A percentile compares a stretch with the other conserved stretches of the same genome.
These are phyloP conservation scores for Xylaria sp. DNA, from an alignment of 2,329 filamentous ascomycete genomes.

Conservation along the genomic window DNA sequence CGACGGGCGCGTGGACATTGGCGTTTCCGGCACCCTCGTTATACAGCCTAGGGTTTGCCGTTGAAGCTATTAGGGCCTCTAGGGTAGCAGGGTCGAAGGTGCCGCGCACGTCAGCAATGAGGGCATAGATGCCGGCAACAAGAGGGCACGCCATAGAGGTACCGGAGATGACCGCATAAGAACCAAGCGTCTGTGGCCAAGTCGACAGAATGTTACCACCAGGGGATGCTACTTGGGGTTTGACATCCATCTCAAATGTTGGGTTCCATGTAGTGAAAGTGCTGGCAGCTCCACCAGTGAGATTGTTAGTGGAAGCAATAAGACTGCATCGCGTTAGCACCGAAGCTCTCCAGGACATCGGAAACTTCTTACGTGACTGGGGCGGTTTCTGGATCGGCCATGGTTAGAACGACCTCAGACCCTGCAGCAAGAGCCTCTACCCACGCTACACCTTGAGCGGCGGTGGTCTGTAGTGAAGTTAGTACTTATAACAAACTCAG, in stretches of 20 bases:
- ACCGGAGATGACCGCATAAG: slow-evolving; percentile 66
- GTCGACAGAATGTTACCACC: slow-evolving; percentile 70
- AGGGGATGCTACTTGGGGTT: slow-evolving; percentile 66
- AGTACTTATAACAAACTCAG: slow-evolving; percentile 10
- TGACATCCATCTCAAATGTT: slow-evolving; percentile 67
- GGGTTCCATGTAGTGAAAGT: slow-evolving; percentile 70
- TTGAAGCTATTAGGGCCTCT: slow-evolving; percentile 52
- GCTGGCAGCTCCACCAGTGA: slow-evolving; percentile 63
- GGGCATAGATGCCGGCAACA: slow-evolving; percentile 64
- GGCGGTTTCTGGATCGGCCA: slow-evolving; percentile 56
- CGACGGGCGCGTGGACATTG: slow-evolving; percentile 61
- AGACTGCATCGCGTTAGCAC: slow-evolving; percentile 49
- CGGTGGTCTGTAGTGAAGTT: slow-evolving; percentile 48
- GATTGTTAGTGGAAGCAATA: slow-evolving; percentile 53
- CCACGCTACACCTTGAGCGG: slow-evolving; percentile 57
- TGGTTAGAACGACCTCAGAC: slow-evolving; percentile 56
- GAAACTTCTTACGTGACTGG: slow-evolving; percentile 43
- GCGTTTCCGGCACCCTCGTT: slow-evolving; percentile 47
- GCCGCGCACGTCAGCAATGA: slow-evolving; percentile 64
- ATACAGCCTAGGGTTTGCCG: slow-evolving; percentile 39
- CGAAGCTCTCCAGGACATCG: not conserved
- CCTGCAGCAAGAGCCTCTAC: slow-evolving; percentile 57
- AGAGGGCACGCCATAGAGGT: slow-evolving; percentile 70
- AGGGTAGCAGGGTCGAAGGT: slow-evolving; percentile 62
- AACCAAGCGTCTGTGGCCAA: slow-evolving; percentile 59